phyloP scores from a whole-genome alignment of 305 asterid species.

The Fraxinus ornus region DNA sequence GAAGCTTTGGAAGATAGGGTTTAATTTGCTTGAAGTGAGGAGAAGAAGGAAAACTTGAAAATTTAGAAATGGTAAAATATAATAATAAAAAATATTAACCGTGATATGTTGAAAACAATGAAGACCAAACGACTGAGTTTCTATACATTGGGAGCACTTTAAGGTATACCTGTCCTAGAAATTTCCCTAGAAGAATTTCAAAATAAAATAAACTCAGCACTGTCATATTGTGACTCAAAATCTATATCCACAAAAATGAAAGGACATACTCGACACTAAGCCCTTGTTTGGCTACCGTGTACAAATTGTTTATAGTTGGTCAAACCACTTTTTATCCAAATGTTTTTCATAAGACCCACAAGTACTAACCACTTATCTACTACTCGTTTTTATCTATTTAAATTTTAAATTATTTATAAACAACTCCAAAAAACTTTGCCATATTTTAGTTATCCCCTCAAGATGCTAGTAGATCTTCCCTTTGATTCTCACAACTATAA shows the following conservation, averaged over 20 bases:
- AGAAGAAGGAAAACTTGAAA: not conserved
- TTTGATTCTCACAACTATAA: not conserved
- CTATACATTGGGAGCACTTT: not conserved
- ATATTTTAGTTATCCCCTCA: not conserved
- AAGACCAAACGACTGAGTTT: not conserved
- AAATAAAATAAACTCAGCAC: not conserved
- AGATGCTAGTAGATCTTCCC: not conserved
- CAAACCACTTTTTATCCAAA: not conserved
- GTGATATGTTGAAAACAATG: not conserved
- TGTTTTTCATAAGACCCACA: not conserved
- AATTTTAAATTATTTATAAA: too few relatives aligned
- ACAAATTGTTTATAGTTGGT: not conserved
- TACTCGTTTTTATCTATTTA: not conserved
- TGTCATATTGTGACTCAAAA: not conserved
- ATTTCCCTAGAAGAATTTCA: not conserved
- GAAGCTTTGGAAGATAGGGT: not conserved
- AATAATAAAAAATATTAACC: not conserved
- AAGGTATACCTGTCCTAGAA: not conserved
- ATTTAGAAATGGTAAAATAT: not conserved
- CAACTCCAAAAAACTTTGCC: not conserved
- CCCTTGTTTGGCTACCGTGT: not conserved
- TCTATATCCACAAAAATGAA: not conserved
- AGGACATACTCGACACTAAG: not conserved
- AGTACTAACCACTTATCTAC: not conserved
- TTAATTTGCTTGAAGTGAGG: not conserved